These are phyloP conservation scores for Musa troglodytarum DNA, from an alignment of 176 grass and related monocot species.

Conservation along the genomic window DNA sequence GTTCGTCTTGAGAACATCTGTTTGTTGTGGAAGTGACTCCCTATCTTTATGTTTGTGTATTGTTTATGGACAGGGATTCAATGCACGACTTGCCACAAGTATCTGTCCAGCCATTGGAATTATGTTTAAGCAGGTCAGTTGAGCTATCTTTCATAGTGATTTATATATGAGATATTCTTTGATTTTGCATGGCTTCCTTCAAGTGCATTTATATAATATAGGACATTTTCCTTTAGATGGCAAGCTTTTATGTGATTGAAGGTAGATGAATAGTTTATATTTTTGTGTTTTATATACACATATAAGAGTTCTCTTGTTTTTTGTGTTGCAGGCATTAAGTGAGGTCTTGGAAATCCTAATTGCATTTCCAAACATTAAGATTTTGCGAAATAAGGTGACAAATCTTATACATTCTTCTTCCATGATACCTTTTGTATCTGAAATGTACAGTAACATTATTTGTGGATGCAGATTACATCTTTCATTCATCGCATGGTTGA, in stretches of 20 bases:
- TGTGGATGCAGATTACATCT: constrained; percentile 61
- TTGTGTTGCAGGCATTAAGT: constrained; percentile 58
- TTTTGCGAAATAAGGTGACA: constrained; percentile 73
- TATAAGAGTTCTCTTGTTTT: constrained; percentile 11
- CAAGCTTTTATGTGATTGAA: neutral
- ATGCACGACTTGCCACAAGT: constrained; percentile 69
- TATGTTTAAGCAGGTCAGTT: constrained; percentile 87
- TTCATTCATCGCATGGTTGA: constrained; percentile 97
- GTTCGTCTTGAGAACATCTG: neutral
- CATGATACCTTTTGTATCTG: constrained; percentile 16
- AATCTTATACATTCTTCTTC: constrained; percentile 12
- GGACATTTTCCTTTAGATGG: constrained; percentile 14
- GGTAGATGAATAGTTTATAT: neutral
- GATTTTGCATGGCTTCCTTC: neutral
- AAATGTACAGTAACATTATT: constrained; percentile 28
- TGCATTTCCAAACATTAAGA: constrained; percentile 59
- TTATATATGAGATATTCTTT: neutral
- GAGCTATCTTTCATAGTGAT: neutral
- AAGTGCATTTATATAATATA: constrained; percentile 2
- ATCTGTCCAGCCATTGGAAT: constrained; percentile 64
- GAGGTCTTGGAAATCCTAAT: constrained; percentile 68
- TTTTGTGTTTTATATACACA: constrained; percentile 6
- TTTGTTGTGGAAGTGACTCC: constrained; percentile 2
- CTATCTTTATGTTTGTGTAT: constrained; percentile 12
- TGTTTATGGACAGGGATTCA: constrained; percentile 61